phyloP scores from a whole-genome alignment of 495 filamentous ascomycete species.

The Bathelium albidoporum region DNA sequence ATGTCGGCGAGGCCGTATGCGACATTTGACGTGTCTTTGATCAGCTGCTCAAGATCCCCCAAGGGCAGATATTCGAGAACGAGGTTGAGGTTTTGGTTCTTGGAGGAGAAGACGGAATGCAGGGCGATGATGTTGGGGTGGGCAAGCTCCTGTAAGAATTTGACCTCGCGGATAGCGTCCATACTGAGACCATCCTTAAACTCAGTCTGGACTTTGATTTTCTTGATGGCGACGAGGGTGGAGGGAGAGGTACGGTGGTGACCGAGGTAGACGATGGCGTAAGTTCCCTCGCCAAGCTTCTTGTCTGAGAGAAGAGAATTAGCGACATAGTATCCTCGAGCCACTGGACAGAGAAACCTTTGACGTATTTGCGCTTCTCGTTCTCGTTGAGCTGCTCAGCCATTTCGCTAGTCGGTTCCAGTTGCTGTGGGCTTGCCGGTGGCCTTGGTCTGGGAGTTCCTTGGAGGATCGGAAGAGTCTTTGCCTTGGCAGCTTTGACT shows the following conservation, averaged over 20 bases:
- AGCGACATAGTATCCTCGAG: background rate
- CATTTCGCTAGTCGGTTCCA: conserved; percentile 43
- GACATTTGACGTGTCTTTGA: conserved; percentile 65
- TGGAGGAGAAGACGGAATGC: conserved; percentile 82
- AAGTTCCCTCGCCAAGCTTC: conserved; percentile 93
- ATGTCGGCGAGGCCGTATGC: conserved; percentile 73
- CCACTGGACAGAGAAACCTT: conserved; percentile 43
- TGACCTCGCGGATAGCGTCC: conserved; percentile 92
- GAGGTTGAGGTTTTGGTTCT: conserved; percentile 85
- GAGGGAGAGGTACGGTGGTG: conserved; percentile 59
- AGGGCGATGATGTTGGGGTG: conserved; percentile 94
- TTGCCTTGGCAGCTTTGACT: conserved; percentile 34
- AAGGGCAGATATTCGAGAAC: conserved; percentile 87
- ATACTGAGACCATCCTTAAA: conserved; percentile 76
- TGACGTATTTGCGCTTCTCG: conserved; percentile 77
- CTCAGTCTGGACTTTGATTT: conserved; percentile 89
- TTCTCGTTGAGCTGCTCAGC: conserved; percentile 84
- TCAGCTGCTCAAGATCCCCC: conserved; percentile 88
- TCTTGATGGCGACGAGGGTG: conserved; percentile 83
- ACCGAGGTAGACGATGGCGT: conserved; percentile 88
- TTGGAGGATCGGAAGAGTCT: conserved; percentile 29
- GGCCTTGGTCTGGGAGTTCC: conserved; percentile 16
- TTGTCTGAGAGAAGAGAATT: conserved; percentile 45
- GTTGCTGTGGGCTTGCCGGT: conserved; percentile 2
- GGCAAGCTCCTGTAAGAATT: conserved; percentile 85